A percentile compares a stretch with the other conserved stretches of the same genome.
Conservation (phyloP, 129 eudicot species). For the Chrysanthemum makinoi region DNA sequence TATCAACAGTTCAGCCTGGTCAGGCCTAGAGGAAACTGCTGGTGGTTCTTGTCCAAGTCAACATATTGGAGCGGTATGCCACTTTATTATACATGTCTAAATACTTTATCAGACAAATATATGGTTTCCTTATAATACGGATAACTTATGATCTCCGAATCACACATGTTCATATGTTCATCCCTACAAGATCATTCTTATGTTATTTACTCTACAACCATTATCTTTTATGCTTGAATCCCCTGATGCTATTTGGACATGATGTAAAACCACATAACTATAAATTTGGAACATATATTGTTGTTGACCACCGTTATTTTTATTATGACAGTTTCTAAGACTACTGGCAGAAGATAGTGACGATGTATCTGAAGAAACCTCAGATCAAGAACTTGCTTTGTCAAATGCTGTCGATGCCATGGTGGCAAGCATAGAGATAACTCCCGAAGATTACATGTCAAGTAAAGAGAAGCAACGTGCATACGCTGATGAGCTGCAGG, state of each 20-base stretch:
- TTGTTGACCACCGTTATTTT: slow-evolving; percentile 18
- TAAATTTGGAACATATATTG: background rate
- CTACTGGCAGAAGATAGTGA: slow-evolving; percentile 67
- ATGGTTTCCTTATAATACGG: background rate
- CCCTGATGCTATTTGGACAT: no score
- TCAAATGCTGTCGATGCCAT: slow-evolving; percentile 73
- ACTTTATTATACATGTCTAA: background rate
- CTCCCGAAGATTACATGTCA: slow-evolving; percentile 42
- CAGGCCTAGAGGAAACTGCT: slow-evolving; percentile 87
- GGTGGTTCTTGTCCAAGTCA: slow-evolving; percentile 49
- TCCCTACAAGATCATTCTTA: no score
- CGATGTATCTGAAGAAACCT: slow-evolving; percentile 47
- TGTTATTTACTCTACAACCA: background rate
- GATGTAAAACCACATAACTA: no score
- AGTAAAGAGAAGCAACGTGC: slow-evolving; percentile 74
- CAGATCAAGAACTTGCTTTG: slow-evolving; percentile 73
- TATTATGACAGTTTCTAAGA: slow-evolving; percentile 66
- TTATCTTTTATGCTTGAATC: no score
- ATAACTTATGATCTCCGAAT: background rate
- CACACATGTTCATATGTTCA: background rate
- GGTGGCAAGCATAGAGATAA: slow-evolving; percentile 66
- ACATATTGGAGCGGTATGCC: slow-evolving; percentile 85
- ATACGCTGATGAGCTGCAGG: slow-evolving; percentile 66
- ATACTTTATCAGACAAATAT: slow-evolving; percentile 4
- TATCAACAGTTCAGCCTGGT: slow-evolving; percentile 67